Percentiles rank a stretch among this genome's conserved stretches.
Conservation (phyloP, 2,329 filamentous ascomycete species). For the Hypomyces perniciosus region DNA sequence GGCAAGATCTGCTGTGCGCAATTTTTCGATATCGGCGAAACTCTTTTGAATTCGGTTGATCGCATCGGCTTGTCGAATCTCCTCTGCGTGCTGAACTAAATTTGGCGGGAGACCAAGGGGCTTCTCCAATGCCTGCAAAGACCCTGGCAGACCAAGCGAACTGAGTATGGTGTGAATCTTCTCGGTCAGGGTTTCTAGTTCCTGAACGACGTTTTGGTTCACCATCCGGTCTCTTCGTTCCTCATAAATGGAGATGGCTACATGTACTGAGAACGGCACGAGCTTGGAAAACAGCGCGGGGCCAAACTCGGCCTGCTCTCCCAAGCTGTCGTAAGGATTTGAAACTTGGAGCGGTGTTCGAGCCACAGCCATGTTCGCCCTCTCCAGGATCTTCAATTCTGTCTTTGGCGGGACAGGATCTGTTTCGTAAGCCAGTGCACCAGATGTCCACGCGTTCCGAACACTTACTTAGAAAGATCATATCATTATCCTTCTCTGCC, state of each 20-base stretch:
- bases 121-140: slow-evolving; percentile 89
- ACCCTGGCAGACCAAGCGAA: slow-evolving; percentile 83
- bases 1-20: slow-evolving; percentile 72
- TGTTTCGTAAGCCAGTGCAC: slow-evolving; percentile 29
- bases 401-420: slow-evolving; percentile 79
- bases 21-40: slow-evolving; percentile 82
- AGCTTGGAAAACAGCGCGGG: slow-evolving; percentile 82
- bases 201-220: slow-evolving; percentile 78
- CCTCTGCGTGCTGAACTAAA: slow-evolving; percentile 84
- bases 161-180: slow-evolving; percentile 73
- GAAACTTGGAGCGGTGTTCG: slow-evolving; percentile 76
- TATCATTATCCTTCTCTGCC: slow-evolving; percentile 92
- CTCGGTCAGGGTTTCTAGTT: slow-evolving; percentile 75
- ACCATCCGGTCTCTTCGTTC: slow-evolving; percentile 86
- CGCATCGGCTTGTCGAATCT: slow-evolving; percentile 86
- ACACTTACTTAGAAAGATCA: slow-evolving; percentile 74
- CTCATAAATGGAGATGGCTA: slow-evolving; percentile 92
- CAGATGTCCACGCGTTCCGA: fast-evolving
- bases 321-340: slow-evolving; percentile 72
- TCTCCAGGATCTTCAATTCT: slow-evolving; percentile 77
- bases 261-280: slow-evolving; percentile 91
- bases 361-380: slow-evolving; percentile 80
- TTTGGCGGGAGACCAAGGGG: slow-evolving; percentile 83
- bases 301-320: slow-evolving; percentile 74
- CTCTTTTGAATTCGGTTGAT: slow-evolving; percentile 69